These are phyloP conservation scores for Tetracentron sinense DNA, from an alignment of 164 flowering plant genomes.

Conservation along the genomic window DNA sequence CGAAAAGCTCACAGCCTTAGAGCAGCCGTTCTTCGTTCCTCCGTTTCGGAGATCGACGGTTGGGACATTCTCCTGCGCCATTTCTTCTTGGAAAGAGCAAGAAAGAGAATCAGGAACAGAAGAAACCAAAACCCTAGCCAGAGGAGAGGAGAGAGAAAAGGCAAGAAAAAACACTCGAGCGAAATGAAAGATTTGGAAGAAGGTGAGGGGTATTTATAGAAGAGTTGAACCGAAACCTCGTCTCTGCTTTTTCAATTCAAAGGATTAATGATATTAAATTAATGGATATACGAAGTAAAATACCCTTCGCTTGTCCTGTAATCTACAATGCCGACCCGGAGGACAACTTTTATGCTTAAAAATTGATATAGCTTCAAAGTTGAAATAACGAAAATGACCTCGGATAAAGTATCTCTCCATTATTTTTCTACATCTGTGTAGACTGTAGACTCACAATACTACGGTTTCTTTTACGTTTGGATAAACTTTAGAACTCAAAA, in stretches of 20 bases:
- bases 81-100: constrained; percentile 6
- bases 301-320: too few relatives aligned
- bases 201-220: constrained; percentile 27
- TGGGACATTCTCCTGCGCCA: constrained; percentile 42
- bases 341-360: too few relatives aligned
- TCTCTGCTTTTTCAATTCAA: neutral
- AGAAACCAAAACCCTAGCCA: constrained; percentile 26
- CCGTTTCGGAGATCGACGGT: constrained; percentile 26
- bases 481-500: too few relatives aligned
- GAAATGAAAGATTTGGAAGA: neutral
- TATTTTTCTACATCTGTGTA: too few relatives aligned
- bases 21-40: constrained; percentile 21
- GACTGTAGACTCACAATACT: too few relatives aligned
- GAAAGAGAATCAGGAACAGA: constrained; percentile 3
- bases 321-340: too few relatives aligned
- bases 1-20: constrained; percentile 31
- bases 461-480: too few relatives aligned
- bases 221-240: constrained; percentile 45
- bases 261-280: too few relatives aligned
- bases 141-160: constrained; percentile 19
- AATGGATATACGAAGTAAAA: too few relatives aligned
- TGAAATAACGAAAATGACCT: too few relatives aligned
- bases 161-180: neutral
- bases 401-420: too few relatives aligned
- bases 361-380: too few relatives aligned